Evolutionary conservation across 257 asterid genomes (phyloP), one percentile per base, ranked within the genome.

Genomic region (Rauvolfia tetraphylla): DNA sequence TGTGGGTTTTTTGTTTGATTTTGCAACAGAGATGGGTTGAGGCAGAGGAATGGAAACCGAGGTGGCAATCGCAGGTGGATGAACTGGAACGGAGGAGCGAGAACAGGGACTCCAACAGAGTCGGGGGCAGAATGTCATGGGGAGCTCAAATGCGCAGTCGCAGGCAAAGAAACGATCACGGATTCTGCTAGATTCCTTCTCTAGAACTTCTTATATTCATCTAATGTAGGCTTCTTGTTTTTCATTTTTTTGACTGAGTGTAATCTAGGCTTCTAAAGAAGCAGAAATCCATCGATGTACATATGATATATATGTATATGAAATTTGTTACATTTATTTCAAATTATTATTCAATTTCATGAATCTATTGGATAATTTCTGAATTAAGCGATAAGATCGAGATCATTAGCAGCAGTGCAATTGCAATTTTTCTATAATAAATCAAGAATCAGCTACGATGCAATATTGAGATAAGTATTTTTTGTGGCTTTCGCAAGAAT

Each of bases 11-110:
- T 46, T 6, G 20, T 48, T n/a, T 58, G 23, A 10, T 1, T 38
- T n/a, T 39, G 39, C 0, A 22, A 71, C 72, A 82, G 86, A 73
- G 61, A n/a, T 79, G 58, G 80, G 86, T 38, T 58, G 88, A 76
- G 56, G 78, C 11, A 1, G 80, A 39, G 31, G 79, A 56, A 57
- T 86, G 90, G 93, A 79, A 57, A 71, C 38, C 22, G 6, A 76
- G 76, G 71, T 88, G 93, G 93, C 78, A 80, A 33, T 58, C 83
- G 7, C 96, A 90, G 66, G 65, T 90, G 51, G 85, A 80, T 36
- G 84, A 82, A 79, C 77, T 90, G 51, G 79, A 79, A 79, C 61
- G 69, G 38, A 77, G 87, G 23, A 75, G 78, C 54, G 54, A 49
- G 74, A 65, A 70, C 39, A 58, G 22, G 33, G 49, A 51, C 22